A percentile compares a stretch with the other conserved stretches of the same genome.
phyloP scores from a whole-genome alignment of 371 early-diverging fungal genomes.

The Mortierella sp. region DNA sequence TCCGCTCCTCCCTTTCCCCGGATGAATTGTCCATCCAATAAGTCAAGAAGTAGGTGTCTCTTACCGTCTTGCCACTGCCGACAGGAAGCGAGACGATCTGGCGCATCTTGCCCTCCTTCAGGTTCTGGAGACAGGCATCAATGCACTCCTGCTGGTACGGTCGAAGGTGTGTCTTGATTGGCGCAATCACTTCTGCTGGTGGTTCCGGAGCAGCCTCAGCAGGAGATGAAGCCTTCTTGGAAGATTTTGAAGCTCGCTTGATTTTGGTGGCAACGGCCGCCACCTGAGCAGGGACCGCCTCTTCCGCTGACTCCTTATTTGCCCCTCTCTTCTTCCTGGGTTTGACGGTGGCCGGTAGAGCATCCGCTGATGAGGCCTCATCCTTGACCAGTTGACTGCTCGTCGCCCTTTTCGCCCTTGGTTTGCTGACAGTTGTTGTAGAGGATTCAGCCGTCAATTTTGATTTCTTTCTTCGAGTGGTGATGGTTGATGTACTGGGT shows the following conservation, averaged over 20 bases:
- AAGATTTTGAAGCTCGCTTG: slow-evolving; percentile 7
- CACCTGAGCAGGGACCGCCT: background rate
- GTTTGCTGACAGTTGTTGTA: background rate
- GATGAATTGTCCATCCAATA: background rate
- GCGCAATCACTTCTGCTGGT: background rate
- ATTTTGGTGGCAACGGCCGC: background rate
- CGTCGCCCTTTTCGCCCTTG: background rate
- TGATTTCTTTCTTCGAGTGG: too few relatives aligned
- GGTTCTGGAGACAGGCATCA: slow-evolving; percentile 63
- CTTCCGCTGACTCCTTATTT: background rate
- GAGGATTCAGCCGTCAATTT: too few relatives aligned
- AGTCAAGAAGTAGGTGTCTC: background rate
- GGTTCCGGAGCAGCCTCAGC: background rate
- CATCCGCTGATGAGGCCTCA: background rate
- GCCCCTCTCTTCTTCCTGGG: slow-evolving; percentile 1
- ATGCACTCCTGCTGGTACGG: slow-evolving; percentile 91
- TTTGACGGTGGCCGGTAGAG: background rate
- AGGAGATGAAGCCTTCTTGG: background rate
- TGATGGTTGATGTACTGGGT: too few relatives aligned
- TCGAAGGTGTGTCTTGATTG: slow-evolving; percentile 56
- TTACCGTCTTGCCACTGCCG: slow-evolving; percentile 93
- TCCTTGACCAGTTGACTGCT: background rate
- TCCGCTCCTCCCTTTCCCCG: background rate
- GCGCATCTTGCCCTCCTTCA: slow-evolving; percentile 67
- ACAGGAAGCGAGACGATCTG: slow-evolving; percentile 89